Base-by-base conservation (phyloP, 768 basidiomycete species). In the Rossbeevera mucosa region DNA sequence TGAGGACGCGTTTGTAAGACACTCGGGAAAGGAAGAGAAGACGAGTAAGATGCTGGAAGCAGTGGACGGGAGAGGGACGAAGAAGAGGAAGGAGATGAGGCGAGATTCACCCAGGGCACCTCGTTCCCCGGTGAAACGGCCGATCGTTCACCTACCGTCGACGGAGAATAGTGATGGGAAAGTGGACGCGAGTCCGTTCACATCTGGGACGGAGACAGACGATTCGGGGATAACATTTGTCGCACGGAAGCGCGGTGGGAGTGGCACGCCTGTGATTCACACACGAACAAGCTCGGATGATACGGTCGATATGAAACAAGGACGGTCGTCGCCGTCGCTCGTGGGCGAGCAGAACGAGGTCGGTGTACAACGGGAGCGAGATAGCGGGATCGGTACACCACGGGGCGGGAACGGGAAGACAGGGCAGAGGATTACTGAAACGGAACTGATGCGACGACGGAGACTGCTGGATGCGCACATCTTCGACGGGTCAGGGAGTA, bases 391-490 rank as follows among this genome's bases (percentile, higher is more conserved):
- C 14, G 55, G 65, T 2, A 71, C 64, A 0, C 68, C 67, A 2
- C 59, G 67, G 2, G 57, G 20, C 9, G 59, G 58, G 1, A 69
- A 57, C 67, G 80, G 59, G 59, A 76, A 69, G 71, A 73, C 77
- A 13, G 85, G 86, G 16, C 82, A 85, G 56, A 83, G 81, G 38
- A 90, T 89, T 51, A 78, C 80, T n/a, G 88, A 91, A 68, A 78
- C 74, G 18, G 89, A 90, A 68, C 67, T 92, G 65, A 85, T 94
- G 77, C 72, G 84, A 60, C 77, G 92, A 59, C 79, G 88, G 48
- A 80, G 91, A 61, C 65, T 94, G 65, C 73, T 94, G 48, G 86
- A 88, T 58, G 77, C 84, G 47, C 85, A 88, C 63, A 82, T 86
- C 46, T 83, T 73, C 77, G 68, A 67, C 16, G 58, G 58, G 40